Evolutionary conservation across 768 basidiomycete genomes (phyloP).

Genomic region (Boletus pseudo-olivaceus): DNA sequence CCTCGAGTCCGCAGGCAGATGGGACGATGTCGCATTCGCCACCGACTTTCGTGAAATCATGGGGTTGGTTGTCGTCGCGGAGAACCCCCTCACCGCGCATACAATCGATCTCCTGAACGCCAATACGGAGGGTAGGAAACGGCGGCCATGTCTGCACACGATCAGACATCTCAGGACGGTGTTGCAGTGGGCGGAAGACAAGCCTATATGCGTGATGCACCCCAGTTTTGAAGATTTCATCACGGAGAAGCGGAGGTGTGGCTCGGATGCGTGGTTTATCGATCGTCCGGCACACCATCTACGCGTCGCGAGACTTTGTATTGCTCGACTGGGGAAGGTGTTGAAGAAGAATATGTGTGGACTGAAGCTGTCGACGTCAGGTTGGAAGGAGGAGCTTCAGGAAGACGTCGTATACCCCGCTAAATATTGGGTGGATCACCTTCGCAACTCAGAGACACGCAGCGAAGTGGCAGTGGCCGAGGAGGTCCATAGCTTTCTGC

Average conservation of each 20-base stretch:
- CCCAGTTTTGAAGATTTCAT: slow-evolving; percentile 35
- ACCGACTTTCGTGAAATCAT: slow-evolving; percentile 32
- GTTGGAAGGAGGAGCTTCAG: slow-evolving; percentile 14
- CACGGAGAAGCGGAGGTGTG: slow-evolving; percentile 28
- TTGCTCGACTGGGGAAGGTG: slow-evolving; percentile 10
- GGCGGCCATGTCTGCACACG: slow-evolving; percentile 30
- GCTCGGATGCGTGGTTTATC: slow-evolving; percentile 28
- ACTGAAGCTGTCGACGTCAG: slow-evolving; percentile 17
- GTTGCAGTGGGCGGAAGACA: slow-evolving; percentile 26
- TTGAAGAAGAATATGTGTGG: slow-evolving; percentile 27
- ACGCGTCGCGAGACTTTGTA: slow-evolving; percentile 25
- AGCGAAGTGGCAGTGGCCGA: slow-evolving; percentile 6
- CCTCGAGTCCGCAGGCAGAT: slow-evolving; percentile 29
- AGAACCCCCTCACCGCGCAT: slow-evolving; percentile 24
- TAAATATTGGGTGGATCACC: slow-evolving; percentile 29
- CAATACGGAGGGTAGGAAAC: slow-evolving; percentile 5
- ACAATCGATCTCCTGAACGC: slow-evolving; percentile 29
- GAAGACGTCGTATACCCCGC: slow-evolving; percentile 28
- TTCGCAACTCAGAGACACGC: slow-evolving; percentile 14
- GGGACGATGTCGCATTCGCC: slow-evolving; percentile 29
- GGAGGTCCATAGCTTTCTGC: slow-evolving; percentile 21
- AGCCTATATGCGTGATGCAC: slow-evolving; percentile 31
- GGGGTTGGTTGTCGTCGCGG: slow-evolving; percentile 29
- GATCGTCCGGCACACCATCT: slow-evolving; percentile 21
- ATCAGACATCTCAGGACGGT: slow-evolving; percentile 26